Percentiles rank a stretch among this genome's conserved stretches.
These are phyloP conservation scores for Fusarium buxicola DNA, from an alignment of 2,329 filamentous ascomycete genomes.

Conservation along the genomic window DNA sequence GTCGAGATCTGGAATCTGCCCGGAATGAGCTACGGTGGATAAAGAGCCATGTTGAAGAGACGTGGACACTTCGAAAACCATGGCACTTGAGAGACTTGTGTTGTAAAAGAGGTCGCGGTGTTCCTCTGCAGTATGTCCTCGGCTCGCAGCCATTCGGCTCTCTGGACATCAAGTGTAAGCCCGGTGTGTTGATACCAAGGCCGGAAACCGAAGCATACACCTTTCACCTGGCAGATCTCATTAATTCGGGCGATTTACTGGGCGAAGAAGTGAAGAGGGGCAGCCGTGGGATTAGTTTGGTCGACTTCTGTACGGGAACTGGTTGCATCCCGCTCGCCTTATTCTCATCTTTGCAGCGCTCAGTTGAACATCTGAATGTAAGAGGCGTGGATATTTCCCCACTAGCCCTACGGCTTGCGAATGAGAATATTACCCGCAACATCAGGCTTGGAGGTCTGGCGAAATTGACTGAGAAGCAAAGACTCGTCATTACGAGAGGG, in stretches of 20 bases:
- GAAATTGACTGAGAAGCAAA: constrained; percentile 30
- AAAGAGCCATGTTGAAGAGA: constrained; percentile 64
- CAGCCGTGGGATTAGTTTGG: constrained; percentile 63
- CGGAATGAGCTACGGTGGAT: constrained; percentile 81
- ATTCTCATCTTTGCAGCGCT: constrained; percentile 67
- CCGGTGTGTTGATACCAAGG: constrained; percentile 88
- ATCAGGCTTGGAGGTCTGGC: constrained; percentile 41
- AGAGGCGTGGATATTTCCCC: constrained; percentile 80
- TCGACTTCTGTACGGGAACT: constrained; percentile 91
- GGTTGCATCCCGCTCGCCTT: constrained; percentile 89
- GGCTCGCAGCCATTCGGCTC: constrained; percentile 89
- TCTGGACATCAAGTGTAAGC: constrained; percentile 80
- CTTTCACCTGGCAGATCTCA: constrained; percentile 62
- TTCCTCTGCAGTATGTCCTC: constrained; percentile 89
- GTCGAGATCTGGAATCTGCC: constrained; percentile 72
- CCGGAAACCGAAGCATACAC: constrained; percentile 79
- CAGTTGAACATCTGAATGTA: constrained; percentile 60
- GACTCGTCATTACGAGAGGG: constrained; percentile 59
- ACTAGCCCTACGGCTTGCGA: constrained; percentile 72
- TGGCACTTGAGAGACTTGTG: constrained; percentile 57
- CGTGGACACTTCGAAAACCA: constrained; percentile 19
- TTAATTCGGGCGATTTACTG: constrained; percentile 47
- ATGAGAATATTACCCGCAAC: constrained; percentile 71
- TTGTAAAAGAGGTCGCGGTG: constrained; percentile 65
- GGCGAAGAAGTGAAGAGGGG: constrained; percentile 12